Evolutionary conservation across 805 yeast genomes (phyloP), one percentile per base, ranked within the genome.

Genomic region (Saturnispora mendoncae): DNA sequence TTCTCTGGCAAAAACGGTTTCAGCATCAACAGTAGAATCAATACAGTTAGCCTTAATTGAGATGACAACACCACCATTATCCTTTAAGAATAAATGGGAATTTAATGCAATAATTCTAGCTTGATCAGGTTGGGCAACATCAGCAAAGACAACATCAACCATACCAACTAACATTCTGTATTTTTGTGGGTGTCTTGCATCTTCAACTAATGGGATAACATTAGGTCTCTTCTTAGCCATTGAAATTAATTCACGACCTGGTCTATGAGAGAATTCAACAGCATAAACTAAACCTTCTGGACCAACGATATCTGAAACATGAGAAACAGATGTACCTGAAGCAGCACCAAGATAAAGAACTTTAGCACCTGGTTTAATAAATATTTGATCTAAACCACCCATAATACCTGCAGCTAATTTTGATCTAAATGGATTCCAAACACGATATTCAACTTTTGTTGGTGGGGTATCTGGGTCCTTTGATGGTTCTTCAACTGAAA

Each of bases 221-320:
- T 92, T 92, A 52, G 98, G 97, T 78, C 98, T 85, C 94, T 92
- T 92, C 80, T 90, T 92, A 64, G 98, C 98, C 98, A 92, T 92
- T 60, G 94, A 85, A 60, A 92, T 90, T 69, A 92, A 78, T 69
- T 92, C 98, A 76, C 98, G 84, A 67, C 98, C 98, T 61, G 97
- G 95, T 78, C 98, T 84, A 78, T 92, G 97, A 50, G 97, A 87
- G 74, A 92, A 92, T 72, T 92, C 98, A 54, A 92, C 98, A 45
- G 98, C 98, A 66, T 92, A 92, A 42, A 92, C 98, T 62, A 86
- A 74, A 67, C 98, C 98, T 71, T 87, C 96, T 65, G 98, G 97
- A 51, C 98, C 98, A 54, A 92, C 98, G 55, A 92, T 81, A 67
- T 92, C 98, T 51, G 97, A 75, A 61, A 92, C 98, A 68, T 92